Base-by-base conservation (phyloP, 2,329 filamentous ascomycete genomes). In the Hortaea werneckii region DNA sequence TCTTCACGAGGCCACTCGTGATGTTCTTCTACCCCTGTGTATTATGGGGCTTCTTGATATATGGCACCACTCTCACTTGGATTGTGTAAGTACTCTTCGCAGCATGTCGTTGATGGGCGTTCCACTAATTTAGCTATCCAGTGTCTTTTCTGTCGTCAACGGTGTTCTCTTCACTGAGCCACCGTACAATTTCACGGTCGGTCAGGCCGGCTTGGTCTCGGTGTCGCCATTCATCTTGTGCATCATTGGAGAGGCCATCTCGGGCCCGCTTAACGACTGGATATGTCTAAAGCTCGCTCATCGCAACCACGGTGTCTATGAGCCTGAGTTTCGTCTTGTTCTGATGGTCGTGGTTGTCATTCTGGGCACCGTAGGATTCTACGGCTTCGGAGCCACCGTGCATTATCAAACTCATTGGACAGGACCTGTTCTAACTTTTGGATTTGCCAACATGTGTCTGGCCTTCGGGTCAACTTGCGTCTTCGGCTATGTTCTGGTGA, bases 221-320 rank as follows among this genome's bases (percentile, higher is more conserved):
- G 61, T 77, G 27, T 72, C 72, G 0, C 70, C 73, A 0, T 70
- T 76, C 52, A 56, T 76, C 46, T 59, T 72, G 8, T 71, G 64
- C 12, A 61, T 74, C 40, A 58, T 77, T 35, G 72, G 69, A 12
- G 67, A 72, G 50, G 42, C 68, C 5, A 55, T 71, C 2, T 63
- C 66, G 0, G 72, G 71, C 1, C 70, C 70, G 0, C 53, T 74
- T 40, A 73, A 70, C 51, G 72, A 72, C 54, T 69, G 63, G 58
- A 58, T 71, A 35, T 50, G 50, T 38, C 20, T 73, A 6, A 53
- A 51, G 29, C 47, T 61, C 20, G 54, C 60, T n/a, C 53, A 51
- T 37, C 47, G 53, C 5, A 64, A 64, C 43, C 49, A 54, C n/a
- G 61, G 61, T 11, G 48, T 64, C 40, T 61, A 61, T 45, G 59